Base-by-base conservation (phyloP, 2,329 filamentous ascomycete species). In the Anthostomella pinea region DNA sequence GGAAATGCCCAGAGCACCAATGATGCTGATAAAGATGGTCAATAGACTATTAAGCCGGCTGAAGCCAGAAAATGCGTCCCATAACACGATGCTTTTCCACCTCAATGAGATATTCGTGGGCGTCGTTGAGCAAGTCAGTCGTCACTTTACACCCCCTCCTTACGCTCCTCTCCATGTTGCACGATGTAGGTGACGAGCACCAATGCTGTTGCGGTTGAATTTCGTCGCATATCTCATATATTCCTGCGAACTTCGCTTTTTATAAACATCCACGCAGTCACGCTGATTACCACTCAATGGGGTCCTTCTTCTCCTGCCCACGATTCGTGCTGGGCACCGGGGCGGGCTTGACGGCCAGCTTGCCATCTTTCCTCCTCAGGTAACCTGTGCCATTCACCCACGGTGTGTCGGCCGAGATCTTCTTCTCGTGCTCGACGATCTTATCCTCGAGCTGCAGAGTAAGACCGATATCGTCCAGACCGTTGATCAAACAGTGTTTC, bases 381-480 rank as follows among this genome's bases (percentile, higher is more conserved):
- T 95, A 97, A 1, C 81, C 87, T 26, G 75, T 81, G 21, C 91
- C 93, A 57, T 96, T 88, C 49, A 97, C 68, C 91, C 91, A 97
- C 3, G 93, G 91, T 15, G 87, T 95, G 44, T 87, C 77, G 34
- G 73, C 65, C 8, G 84, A 84, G 60, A 89, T 79, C 64, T 82
- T 83, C 53, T 70, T 69, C 78, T 97, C 91, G 56, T 93, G 95
- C 42, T 75, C 75, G 39, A 76, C 69, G 59, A 97, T 96, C 75
- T 95, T 89, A 45, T 89, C 84, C 48, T 93, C 89, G 67, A 87
- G 78, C 68, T 94, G 87, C 75, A 96, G 87, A 5, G 91, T 97
- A 47, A 97, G 69, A 22, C 91, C 91, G 56, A 97, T 97, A 54
- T 97, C 93, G 60, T 97, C 91, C 8, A 97, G 79, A 0, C 91